Base-by-base conservation (phyloP, 139 green algal species). In the Deuterostichococcus epilithicus region DNA sequence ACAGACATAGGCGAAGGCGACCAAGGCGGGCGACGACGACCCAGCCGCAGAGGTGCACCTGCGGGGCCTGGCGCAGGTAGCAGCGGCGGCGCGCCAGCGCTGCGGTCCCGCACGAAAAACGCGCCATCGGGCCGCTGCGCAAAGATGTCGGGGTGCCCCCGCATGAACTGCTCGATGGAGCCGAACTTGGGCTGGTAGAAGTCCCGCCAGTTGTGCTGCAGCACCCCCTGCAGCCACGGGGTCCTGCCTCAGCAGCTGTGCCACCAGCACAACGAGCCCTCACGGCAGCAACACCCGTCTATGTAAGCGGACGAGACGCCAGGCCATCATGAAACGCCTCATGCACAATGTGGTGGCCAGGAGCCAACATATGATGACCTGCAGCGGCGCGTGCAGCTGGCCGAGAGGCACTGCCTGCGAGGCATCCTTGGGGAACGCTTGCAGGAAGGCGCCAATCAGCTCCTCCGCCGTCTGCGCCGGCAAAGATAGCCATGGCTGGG, bases 121-220 rank as follows among this genome's bases (percentile, higher is more conserved):
- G 52, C 52, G 8, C 52, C 52, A 20, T 63, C 52, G 13, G 52
- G 18, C 10, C 52, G 52, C 52, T 63, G 52, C 52, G 52, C 52
- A 63, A 63, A 63, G 18, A 63, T 20, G 13, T 23, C 52, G 18
- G 10, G 18, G 52, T 63, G 52, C 52, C 10, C 3, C 52, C 28
- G 52, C 52, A 63, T 63, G 52, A 63, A 63, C 13, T 63, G 52
- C 52, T 63, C 52, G 52, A 63, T 63, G 52, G 52, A 63, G 52
- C 52, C 52, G 20, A 63, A 63, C 3, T 20, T 13, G 18, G 10
- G 52, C 28, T 25, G 13, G 52, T 63, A 63, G 52, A 63, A 63
- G 18, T 63, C 52, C 18, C 52, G 52, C 52, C 52, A 63, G 52
- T 13, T 13, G 52, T 63, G 52, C 10, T 63, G 8, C 52, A 63